These are phyloP conservation scores for Nothophytophthora sp. DNA, from an alignment of 352 stramenopile genomes.

Conservation along the genomic window DNA sequence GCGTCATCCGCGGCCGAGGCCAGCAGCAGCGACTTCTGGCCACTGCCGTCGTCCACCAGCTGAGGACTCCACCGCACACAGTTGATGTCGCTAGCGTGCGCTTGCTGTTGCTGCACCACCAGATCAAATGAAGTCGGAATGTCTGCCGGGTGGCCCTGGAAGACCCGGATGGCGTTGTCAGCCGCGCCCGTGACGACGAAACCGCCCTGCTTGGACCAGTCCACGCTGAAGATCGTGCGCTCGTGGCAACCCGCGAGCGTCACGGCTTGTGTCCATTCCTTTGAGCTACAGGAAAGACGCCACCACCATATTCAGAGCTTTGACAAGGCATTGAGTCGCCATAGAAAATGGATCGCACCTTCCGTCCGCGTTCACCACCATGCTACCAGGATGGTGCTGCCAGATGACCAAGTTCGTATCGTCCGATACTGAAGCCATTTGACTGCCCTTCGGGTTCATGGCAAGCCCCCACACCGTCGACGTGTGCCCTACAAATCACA, in stretches of 20 bases:
- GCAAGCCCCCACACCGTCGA: constrained; percentile 96
- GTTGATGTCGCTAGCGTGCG: constrained; percentile 78
- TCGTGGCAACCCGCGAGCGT: constrained; percentile 87
- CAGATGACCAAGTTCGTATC: constrained; percentile 95
- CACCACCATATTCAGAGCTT: no score
- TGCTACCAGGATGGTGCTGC: constrained; percentile 75
- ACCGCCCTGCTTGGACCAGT: constrained; percentile 90
- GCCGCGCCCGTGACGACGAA: constrained; percentile 89
- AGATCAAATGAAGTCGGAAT: constrained; percentile 53
- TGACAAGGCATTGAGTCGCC: no score
- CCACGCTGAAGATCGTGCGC: constrained; percentile 91
- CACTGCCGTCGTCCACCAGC: constrained; percentile 15
- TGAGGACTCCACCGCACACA: constrained; percentile 77
- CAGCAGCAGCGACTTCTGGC: constrained; percentile 51
- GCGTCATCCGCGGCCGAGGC: constrained; percentile 69
- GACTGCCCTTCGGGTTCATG: constrained; percentile 69
- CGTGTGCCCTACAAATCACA: constrained; percentile 54
- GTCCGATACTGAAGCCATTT: constrained; percentile 90
- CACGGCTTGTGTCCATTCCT: constrained; percentile 86
- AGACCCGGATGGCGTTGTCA: constrained; percentile 92
- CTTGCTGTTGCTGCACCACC: constrained; percentile 58
- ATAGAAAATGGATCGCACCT: constrained; percentile 24
- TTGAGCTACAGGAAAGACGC: constrained; percentile 26
- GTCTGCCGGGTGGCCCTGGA: constrained; percentile 43
- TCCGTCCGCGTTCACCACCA: constrained; percentile 46